Conservation (phyloP, 805 yeast genomes). For the Grigorovia yakushimaensis region DNA sequence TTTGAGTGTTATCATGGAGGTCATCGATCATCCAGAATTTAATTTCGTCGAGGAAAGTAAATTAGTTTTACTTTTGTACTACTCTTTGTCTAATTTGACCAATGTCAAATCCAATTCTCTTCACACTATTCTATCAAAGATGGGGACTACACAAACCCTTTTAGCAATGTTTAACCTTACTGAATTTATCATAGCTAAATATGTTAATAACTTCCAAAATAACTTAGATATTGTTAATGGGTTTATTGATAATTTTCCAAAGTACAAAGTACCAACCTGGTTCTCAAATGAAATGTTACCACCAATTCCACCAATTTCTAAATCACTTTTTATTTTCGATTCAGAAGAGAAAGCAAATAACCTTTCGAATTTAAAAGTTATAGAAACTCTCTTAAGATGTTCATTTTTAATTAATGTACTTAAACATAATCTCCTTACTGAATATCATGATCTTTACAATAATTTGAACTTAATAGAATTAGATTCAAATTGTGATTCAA, state of each 20-base stretch:
- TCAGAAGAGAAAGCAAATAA: slow-evolving; percentile 4
- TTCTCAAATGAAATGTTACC: slow-evolving; percentile 18
- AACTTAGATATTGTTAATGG: neutral
- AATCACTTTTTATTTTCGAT: slow-evolving; percentile 22
- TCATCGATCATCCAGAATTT: slow-evolving; percentile 27
- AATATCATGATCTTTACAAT: slow-evolving; percentile 10
- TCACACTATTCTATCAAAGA: slow-evolving; percentile 13
- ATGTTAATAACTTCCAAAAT: slow-evolving; percentile 12
- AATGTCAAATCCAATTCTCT: slow-evolving; percentile 8
- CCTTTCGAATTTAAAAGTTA: slow-evolving; percentile 2
- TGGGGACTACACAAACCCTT: slow-evolving; percentile 22
- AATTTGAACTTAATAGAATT: slow-evolving; percentile 6
- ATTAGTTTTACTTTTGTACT: slow-evolving; percentile 11
- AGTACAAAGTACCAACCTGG: slow-evolving; percentile 18
- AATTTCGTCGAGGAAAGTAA: slow-evolving; percentile 19
- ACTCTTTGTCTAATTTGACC: slow-evolving; percentile 12
- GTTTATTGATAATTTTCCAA: neutral
- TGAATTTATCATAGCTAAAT: slow-evolving; percentile 19
- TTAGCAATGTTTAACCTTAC: slow-evolving; percentile 16
- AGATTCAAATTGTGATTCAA: slow-evolving; percentile 6
- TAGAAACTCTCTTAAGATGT: slow-evolving; percentile 10
- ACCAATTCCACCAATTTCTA: slow-evolving; percentile 25
- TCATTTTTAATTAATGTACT: slow-evolving; percentile 9
- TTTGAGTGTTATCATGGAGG: slow-evolving; percentile 24
- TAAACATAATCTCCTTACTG: slow-evolving; percentile 10